Evolutionary conservation across 192 early-diverging fungal species (phyloP), one percentile per base, ranked within the genome.

Genomic region (Spinellus fusiger): DNA sequence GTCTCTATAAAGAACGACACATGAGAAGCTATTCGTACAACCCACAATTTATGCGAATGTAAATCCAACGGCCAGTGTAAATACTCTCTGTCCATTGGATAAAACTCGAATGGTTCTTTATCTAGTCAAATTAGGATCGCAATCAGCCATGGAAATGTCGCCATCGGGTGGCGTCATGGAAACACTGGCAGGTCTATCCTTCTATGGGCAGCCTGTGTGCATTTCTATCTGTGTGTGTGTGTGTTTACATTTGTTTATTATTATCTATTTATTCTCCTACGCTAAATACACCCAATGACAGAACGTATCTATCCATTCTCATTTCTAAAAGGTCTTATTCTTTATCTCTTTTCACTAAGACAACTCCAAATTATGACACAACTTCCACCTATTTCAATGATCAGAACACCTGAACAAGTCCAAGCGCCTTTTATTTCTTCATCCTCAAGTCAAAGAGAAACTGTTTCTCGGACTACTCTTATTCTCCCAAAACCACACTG

Each of bases 381-480:
- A 35, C 34, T 70, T 16, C 68, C 68, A 31, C 68, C 68, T 10
- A 64, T 70, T 16, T 70, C 68, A 54, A 49, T 51, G 25, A 29
- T 70, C 22, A 18, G 4, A 3, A 3, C 15, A 44, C 25, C 62
- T 10, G 53, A 61, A 32, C 25, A 37, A 25, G 8, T 25, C 8
- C 33, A 58, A 13, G 33, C 57, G 26, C 18, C 35, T 49, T 28
- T 47, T 6, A 38, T 22, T 29, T 47, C 65, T 22, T 31, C 49
- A 33, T 25, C 59, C 0, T 32, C 35, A 16, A 44, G 15, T 29
- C 26, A 38, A 67, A 37, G 35, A 28, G 27, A 47, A 48, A 34
- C 33, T 12, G 37, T 18, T 29, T 25, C 56, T 52, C 27, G 40
- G 22, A 38, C 29, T 7, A 22, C 51, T 22, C 40, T 33, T 13